phyloP scores from a whole-genome alignment of 2,329 filamentous ascomycete genomes.

The Colletotrichum sp. region DNA sequence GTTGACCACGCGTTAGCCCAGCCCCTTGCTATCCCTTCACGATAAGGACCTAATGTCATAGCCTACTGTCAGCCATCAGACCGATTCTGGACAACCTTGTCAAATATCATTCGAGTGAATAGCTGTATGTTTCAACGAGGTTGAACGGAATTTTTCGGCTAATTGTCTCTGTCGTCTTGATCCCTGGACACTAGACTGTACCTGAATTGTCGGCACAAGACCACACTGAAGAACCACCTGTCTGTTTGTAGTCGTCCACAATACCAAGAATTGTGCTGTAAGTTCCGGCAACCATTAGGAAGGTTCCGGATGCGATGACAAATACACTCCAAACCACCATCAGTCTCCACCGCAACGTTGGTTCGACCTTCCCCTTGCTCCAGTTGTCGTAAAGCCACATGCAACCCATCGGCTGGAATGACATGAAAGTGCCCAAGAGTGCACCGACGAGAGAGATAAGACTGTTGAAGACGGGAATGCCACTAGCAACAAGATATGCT shows the following conservation, averaged over 20 bases:
- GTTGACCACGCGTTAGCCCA: not conserved
- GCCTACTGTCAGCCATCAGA: not conserved
- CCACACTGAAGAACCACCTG: slow-evolving; percentile 10
- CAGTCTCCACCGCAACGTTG: slow-evolving; percentile 10
- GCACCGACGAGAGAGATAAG: slow-evolving; percentile 33
- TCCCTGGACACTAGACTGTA: not conserved
- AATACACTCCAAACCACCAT: slow-evolving; percentile 24
- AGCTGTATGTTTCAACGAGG: not conserved
- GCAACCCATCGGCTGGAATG: slow-evolving; percentile 32
- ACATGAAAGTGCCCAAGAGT: slow-evolving; percentile 31
- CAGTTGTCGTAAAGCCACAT: slow-evolving; percentile 34
- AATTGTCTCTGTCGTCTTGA: not conserved
- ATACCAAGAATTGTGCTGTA: slow-evolving; percentile 17
- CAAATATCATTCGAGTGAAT: not conserved
- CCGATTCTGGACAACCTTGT: not conserved
- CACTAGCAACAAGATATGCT: slow-evolving; percentile 28
- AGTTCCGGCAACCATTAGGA: slow-evolving; percentile 13
- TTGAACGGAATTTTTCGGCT: not conserved
- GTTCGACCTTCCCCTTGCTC: slow-evolving; percentile 8
- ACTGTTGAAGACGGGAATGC: slow-evolving; percentile 26
- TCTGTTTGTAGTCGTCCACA: not conserved
- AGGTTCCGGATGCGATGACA: slow-evolving; percentile 17
- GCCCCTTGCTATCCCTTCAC: not conserved
- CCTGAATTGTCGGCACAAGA: slow-evolving; percentile 20
- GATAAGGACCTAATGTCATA: not conserved